Evolutionary conservation across 176 grass and related monocot species (phyloP).

Genomic region (Phyllostachys edulis): DNA sequence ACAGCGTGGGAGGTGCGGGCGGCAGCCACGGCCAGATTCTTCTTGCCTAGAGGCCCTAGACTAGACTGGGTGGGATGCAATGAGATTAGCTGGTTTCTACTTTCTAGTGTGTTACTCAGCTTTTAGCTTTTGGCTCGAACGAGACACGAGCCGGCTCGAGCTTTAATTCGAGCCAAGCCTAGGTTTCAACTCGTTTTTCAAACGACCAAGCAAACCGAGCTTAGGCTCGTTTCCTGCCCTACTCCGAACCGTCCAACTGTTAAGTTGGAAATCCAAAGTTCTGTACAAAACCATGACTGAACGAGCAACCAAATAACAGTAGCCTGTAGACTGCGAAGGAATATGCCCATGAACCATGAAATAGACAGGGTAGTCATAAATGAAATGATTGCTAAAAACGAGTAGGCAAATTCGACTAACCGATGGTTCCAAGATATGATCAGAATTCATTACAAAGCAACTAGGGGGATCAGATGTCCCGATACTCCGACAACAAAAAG

Average conservation of each 20-base stretch:
- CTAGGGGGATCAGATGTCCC: conserved; percentile 36
- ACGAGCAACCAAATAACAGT: not conserved
- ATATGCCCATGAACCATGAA: not conserved
- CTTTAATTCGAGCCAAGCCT: too few species aligned
- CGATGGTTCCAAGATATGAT: conserved; percentile 31
- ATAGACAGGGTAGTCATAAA: not conserved
- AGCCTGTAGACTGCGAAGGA: not conserved
- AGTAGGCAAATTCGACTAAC: conserved; percentile 7
- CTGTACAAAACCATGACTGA: not conserved
- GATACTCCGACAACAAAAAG: conserved; percentile 36
- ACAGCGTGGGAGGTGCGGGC: too few species aligned
- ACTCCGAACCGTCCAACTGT: not conserved
- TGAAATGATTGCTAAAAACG: not conserved
- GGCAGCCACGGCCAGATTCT: too few species aligned
- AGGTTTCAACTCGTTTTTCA: too few species aligned
- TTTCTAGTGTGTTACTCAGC: too few species aligned
- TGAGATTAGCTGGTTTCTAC: too few species aligned
- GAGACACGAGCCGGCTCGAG: too few species aligned
- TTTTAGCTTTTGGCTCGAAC: too few species aligned
- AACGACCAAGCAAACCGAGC: too few species aligned
- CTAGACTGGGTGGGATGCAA: too few species aligned
- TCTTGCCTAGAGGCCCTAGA: too few species aligned
- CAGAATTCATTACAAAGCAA: conserved; percentile 40
- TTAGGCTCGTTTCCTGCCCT: too few species aligned
- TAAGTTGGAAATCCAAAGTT: not conserved